Conservation (phyloP, 331 rosid genomes). For the Pyrus hybrid region DNA sequence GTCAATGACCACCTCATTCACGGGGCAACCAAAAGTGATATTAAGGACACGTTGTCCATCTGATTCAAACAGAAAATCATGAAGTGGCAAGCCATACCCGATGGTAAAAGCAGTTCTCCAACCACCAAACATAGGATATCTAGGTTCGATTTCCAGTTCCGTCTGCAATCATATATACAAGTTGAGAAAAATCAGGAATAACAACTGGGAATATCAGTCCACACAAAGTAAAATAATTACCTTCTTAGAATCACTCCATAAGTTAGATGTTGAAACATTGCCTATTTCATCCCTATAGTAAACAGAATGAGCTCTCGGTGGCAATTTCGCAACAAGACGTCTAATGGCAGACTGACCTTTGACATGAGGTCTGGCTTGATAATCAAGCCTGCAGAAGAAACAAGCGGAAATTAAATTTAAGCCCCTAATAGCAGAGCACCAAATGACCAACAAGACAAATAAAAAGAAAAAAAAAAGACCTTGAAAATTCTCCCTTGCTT, state of each 20-base stretch:
- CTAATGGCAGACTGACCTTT: constrained; percentile 80
- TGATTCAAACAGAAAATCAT: constrained; percentile 60
- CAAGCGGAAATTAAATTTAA: constrained; percentile 10
- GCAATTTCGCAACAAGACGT: constrained; percentile 75
- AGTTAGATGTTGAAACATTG: constrained; percentile 81
- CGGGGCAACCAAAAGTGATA: constrained; percentile 73
- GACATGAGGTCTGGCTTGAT: constrained; percentile 68
- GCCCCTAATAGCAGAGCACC: constrained; percentile 5
- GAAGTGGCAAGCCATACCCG: constrained; percentile 90
- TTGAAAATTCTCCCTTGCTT: constrained; percentile 91
- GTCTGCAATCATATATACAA: constrained; percentile 39
- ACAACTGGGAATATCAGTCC: not conserved
- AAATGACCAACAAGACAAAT: not conserved
- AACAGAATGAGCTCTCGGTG: constrained; percentile 88
- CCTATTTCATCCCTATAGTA: constrained; percentile 95
- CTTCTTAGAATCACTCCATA: constrained; percentile 92
- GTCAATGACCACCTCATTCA: constrained; percentile 67
- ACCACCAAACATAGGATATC: constrained; percentile 96
- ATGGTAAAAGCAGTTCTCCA: constrained; percentile 89
- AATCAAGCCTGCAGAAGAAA: constrained; percentile 75
- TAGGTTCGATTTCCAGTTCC: constrained; percentile 82
- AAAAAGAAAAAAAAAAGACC: constrained; percentile 37
- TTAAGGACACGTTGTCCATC: constrained; percentile 75
- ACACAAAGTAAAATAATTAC: constrained; percentile 20
- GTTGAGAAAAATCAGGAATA: constrained; percentile 11